Evolutionary conservation across 2,329 filamentous ascomycete species (phyloP).

Genomic region (Triangularia verruculosa): DNA sequence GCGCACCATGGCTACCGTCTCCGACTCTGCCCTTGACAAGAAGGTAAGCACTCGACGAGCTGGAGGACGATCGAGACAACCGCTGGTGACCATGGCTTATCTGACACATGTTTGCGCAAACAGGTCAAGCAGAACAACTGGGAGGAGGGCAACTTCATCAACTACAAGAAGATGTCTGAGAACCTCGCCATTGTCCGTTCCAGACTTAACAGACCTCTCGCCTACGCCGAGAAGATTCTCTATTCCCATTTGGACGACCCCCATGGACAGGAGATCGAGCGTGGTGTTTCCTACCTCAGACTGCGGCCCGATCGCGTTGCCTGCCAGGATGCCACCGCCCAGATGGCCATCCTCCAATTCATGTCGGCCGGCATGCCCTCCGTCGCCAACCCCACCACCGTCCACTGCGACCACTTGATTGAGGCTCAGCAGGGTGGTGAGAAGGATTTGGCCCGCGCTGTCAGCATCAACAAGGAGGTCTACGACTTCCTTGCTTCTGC

Average conservation of each 20-base stretch:
- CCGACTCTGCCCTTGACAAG: constrained; percentile 81
- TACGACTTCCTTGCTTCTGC: constrained; percentile 94
- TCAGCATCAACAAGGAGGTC: constrained; percentile 97
- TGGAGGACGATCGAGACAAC: background rate
- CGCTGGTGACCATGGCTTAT: background rate
- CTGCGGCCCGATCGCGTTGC: constrained; percentile 95
- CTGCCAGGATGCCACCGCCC: constrained; percentile 98
- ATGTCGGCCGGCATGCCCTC: constrained; percentile 97
- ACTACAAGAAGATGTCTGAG: constrained; percentile 99
- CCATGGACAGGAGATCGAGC: constrained; percentile 92
- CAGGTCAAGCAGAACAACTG: constrained; percentile 91
- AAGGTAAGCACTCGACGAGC: constrained; percentile 58
- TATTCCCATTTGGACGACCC: constrained; percentile 99
- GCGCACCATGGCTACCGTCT: constrained; percentile 74
- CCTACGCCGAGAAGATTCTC: constrained; percentile 96
- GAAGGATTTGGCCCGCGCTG: constrained; percentile 89
- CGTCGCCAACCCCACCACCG: constrained; percentile 90
- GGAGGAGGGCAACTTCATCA: constrained; percentile 96
- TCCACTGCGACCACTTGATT: constrained; percentile 99
- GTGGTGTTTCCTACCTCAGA: constrained; percentile 92
- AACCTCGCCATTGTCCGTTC: constrained; percentile 87
- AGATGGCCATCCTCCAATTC: constrained; percentile 99
- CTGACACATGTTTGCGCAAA: constrained; percentile 24
- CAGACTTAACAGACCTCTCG: constrained; percentile 88
- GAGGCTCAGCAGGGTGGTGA: constrained; percentile 90